phyloP scores from a whole-genome alignment of 257 asterid genomes.

The Ocimum tenuiflorum region DNA sequence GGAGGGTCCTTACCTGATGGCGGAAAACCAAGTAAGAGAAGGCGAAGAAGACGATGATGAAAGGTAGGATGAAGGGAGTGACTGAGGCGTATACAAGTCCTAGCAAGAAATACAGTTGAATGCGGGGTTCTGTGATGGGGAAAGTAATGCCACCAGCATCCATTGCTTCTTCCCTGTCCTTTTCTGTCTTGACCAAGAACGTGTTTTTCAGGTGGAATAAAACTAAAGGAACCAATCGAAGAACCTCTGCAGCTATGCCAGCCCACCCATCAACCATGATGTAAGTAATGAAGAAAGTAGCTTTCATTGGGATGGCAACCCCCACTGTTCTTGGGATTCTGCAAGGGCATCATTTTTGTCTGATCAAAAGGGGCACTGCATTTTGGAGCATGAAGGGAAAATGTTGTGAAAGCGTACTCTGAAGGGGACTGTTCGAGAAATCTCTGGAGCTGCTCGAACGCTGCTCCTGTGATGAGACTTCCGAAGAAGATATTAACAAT shows the following conservation, averaged over 20 bases:
- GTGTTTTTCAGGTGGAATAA: conserved; percentile 72
- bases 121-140: conserved; percentile 61
- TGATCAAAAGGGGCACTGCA: not conserved
- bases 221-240: conserved; percentile 60
- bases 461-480: conserved; percentile 81
- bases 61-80: conserved; percentile 77
- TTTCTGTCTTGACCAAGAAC: conserved; percentile 85
- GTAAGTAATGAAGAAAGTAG: conserved; percentile 83
- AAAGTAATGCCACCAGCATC: conserved; percentile 71
- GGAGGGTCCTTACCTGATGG: conserved; percentile 57
- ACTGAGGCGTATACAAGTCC: conserved; percentile 74
- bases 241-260: conserved; percentile 80
- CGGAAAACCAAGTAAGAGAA: conserved; percentile 74
- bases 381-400: not conserved
- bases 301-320: conserved; percentile 86
- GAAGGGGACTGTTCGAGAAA: conserved; percentile 73
- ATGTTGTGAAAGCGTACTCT: conserved; percentile 37
- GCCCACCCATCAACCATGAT: conserved; percentile 99
- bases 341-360: conserved; percentile 23
- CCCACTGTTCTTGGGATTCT: conserved; percentile 87
- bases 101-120: conserved; percentile 73
- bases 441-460: conserved; percentile 74
- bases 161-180: conserved; percentile 79
- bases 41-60: conserved; percentile 79
- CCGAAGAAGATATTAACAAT: conserved; percentile 86